phyloP scores from a whole-genome alignment of 352 stramenopile genomes.

The Detonula confervacea region DNA sequence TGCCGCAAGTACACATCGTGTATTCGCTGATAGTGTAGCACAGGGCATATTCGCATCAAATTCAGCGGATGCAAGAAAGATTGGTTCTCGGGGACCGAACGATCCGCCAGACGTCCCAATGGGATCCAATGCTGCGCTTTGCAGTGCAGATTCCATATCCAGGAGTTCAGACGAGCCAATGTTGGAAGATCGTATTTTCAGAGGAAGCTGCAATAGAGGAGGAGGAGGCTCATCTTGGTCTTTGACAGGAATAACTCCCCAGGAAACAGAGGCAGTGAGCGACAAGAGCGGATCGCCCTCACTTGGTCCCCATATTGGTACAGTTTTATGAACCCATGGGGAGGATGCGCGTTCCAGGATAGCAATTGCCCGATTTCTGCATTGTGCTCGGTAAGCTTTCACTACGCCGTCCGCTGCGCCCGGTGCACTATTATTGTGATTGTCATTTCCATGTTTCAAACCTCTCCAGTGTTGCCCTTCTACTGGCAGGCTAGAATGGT shows the following conservation, averaged over 20 bases:
- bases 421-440: background rate
- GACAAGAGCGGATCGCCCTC: slow-evolving; percentile 54
- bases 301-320: slow-evolving; percentile 72
- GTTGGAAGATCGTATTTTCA: slow-evolving; percentile 70
- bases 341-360: slow-evolving; percentile 63
- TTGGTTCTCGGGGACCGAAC: slow-evolving; percentile 38
- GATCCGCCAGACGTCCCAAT: slow-evolving; percentile 28
- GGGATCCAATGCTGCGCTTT: slow-evolving; percentile 74
- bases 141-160: slow-evolving; percentile 76
- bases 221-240: background rate
- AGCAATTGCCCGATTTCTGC: slow-evolving; percentile 38
- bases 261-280: slow-evolving; percentile 44
- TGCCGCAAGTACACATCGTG: slow-evolving; percentile 70
- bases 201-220: slow-evolving; percentile 64
- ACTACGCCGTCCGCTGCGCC: slow-evolving; percentile 1
- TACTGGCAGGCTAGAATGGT: background rate
- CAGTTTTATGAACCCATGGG: slow-evolving; percentile 22
- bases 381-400: slow-evolving; percentile 59
- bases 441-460: background rate
- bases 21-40: slow-evolving; percentile 68
- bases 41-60: slow-evolving; percentile 68
- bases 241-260: slow-evolving; percentile 38
- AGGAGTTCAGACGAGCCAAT: slow-evolving; percentile 62
- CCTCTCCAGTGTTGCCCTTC: slow-evolving; percentile 42
- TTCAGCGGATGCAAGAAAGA: slow-evolving; percentile 64